Evolutionary conservation across 768 basidiomycete genomes (phyloP), one percentile per base, ranked within the genome.

Genomic region (Mycena pura): DNA sequence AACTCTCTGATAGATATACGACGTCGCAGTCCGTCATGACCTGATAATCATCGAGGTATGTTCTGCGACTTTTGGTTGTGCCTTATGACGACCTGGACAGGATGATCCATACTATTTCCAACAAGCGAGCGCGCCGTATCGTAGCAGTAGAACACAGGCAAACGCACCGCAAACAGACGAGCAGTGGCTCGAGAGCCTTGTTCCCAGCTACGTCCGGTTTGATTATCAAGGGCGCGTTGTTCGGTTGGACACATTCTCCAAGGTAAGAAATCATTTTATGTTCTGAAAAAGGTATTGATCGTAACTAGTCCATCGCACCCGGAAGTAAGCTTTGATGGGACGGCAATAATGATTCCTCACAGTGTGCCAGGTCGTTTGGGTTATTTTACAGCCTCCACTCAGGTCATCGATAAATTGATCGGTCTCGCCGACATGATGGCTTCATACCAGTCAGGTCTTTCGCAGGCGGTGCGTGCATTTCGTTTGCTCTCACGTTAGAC

Each of bases 31-130:
- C 55, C 85, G 86, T 71, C 88, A 83, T 68, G 86, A 84, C 80
- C 75, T 62, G 1, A 29, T 66, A 21, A 59, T 66, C 21, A 38
- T 66, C n/a, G 47, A 40, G 40, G 21, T 48, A 32, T 29, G 7
- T 28, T 17, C 13, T 31, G 31, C 4, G 14, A 21, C 3, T 25
- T 36, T 2, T 27, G 7, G 22, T n/a, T 32, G 29, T 4, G 2
- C 38, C 11, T 11, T 11, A 84, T 63, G 71, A 25, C 80, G 85
- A 65, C 85, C 86, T 53, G 77, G 81, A 49, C 84, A 88, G 74
- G 87, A 88, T 60, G 87, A 87, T 70, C 86, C 87, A 1, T 87
- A 88, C 72, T 87, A 79, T 73, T 87, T 84, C 76, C 73, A 86
- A 46, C 85, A 86, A 66, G 66, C 80, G 39, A 76, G 76, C 8